Evolutionary conservation across 208 protist species (phyloP), one percentile per base, ranked within the genome.

Genomic region (Leishmania gerbilli): DNA sequence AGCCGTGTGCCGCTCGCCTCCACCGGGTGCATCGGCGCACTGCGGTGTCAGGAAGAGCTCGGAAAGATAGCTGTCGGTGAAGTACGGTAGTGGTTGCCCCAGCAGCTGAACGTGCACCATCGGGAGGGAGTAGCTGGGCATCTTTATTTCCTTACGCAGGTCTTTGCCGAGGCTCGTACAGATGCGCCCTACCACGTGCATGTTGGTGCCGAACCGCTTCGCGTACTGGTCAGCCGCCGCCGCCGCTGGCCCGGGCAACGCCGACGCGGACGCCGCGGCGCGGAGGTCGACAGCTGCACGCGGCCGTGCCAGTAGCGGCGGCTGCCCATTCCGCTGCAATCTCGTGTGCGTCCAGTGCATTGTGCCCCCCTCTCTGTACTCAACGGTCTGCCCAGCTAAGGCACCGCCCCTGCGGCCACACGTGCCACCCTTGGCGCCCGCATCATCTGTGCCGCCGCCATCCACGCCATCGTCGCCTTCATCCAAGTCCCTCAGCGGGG

Each of bases 101-200:
- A 92, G 90, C 19, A 97, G 82, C 62, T 86, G 74, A 8, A 80
- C 51, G 80, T 95, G 79, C 31, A 90, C 91, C 84, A 92, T 89
- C 0, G 89, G 77, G 40, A 97, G 78, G 7, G 88, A 88, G 85
- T 94, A 88, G 45, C 90, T 92, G 13, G 92, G 84, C 13, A 94
- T 69, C 76, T 85, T 86, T 19, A 93, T 53, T 11, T 87, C 65
- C 83, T 95, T 97, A 31, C 88, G 87, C 15, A 97, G 80, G 62
- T 89, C 79, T 72, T 86, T 90, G 72, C 91, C 86, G 37, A 95
- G 77, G 84, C 91, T 94, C 53, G 87, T 80, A 58, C 87, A 86
- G 75, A 97, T 77, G 53, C 94, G 89, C 6, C 94, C 94, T 40
- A 76, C 60, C n/a, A 94, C 76, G n/a, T 82, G 84, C 1, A 93